These are phyloP conservation scores for Morella rubra DNA, from an alignment of 306 rosid species.

Conservation along the genomic window DNA sequence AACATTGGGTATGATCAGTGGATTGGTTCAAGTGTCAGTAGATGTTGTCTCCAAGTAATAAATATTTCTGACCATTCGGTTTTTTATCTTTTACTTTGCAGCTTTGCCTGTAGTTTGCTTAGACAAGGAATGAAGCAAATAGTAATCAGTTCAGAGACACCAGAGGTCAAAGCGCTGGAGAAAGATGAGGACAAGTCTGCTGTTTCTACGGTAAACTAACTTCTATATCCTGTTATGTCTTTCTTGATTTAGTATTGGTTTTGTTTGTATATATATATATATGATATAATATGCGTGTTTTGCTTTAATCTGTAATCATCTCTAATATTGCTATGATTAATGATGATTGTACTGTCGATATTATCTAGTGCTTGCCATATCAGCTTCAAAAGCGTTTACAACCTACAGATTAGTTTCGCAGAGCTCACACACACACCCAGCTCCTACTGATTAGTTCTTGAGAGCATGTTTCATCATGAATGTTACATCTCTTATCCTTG, in stretches of 20 bases:
- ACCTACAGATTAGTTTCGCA: not conserved
- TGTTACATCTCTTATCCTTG: not conserved
- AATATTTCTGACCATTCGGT: conserved; percentile 19
- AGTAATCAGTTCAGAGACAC: conserved; percentile 78
- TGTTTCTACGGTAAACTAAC: conserved; percentile 48
- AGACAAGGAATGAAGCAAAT: conserved; percentile 96
- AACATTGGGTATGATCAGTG: conserved; percentile 69
- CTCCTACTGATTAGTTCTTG: no score
- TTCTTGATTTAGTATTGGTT: not conserved
- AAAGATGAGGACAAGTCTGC: conserved; percentile 70
- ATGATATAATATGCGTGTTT: no score
- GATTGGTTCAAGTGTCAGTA: not conserved
- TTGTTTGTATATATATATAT: no score
- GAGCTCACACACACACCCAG: no score
- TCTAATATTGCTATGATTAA: not conserved
- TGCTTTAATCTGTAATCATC: no score
- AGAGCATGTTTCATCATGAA: not conserved
- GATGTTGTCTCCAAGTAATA: not conserved
- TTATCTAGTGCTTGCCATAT: conserved; percentile 2
- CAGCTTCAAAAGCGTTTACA: not conserved
- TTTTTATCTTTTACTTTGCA: conserved; percentile 33
- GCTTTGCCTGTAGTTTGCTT: conserved; percentile 94
- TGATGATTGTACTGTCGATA: not conserved
- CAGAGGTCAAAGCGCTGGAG: conserved; percentile 71
- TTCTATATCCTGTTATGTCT: conserved; percentile 14